These are phyloP conservation scores for Globisporangium irregulare DNA, from an alignment of 352 stramenopile species.

Conservation along the genomic window DNA sequence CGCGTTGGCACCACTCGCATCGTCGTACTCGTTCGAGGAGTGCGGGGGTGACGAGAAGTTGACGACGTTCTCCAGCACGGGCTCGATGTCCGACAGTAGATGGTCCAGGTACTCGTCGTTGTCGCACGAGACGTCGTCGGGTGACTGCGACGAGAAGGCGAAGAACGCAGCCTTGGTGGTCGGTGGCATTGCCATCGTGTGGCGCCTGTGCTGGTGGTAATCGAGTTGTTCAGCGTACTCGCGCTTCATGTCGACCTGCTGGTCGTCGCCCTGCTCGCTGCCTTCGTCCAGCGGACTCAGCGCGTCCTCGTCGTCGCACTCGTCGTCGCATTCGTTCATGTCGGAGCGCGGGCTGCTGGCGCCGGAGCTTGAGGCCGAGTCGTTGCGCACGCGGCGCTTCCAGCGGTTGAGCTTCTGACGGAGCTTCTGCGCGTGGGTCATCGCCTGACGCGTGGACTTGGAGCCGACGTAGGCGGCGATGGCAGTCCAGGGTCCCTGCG, in stretches of 20 bases:
- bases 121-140: slow-evolving; percentile 21
- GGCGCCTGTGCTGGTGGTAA: background rate
- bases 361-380: slow-evolving; percentile 1
- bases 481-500: slow-evolving; percentile 56
- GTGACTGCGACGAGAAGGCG: slow-evolving; percentile 8
- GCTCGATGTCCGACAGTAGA: slow-evolving; percentile 47
- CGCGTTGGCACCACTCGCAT: background rate
- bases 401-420: slow-evolving; percentile 62
- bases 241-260: slow-evolving; percentile 5
- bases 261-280: background rate
- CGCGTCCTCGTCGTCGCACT: background rate
- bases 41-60: slow-evolving; percentile 30
- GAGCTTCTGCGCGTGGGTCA: slow-evolving; percentile 70
- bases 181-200: background rate
- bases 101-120: slow-evolving; percentile 44
- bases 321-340: slow-evolving; percentile 7
- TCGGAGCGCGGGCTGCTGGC: slow-evolving; percentile 16
- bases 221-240: background rate
- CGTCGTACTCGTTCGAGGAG: background rate
- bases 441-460: slow-evolving; percentile 61
- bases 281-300: background rate
- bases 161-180: background rate
- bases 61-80: slow-evolving; percentile 45
- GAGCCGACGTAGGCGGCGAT: slow-evolving; percentile 61
- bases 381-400: slow-evolving; percentile 41